Evolutionary conservation across 331 rosid genomes (phyloP).

Genomic region (Quercus lobata): DNA sequence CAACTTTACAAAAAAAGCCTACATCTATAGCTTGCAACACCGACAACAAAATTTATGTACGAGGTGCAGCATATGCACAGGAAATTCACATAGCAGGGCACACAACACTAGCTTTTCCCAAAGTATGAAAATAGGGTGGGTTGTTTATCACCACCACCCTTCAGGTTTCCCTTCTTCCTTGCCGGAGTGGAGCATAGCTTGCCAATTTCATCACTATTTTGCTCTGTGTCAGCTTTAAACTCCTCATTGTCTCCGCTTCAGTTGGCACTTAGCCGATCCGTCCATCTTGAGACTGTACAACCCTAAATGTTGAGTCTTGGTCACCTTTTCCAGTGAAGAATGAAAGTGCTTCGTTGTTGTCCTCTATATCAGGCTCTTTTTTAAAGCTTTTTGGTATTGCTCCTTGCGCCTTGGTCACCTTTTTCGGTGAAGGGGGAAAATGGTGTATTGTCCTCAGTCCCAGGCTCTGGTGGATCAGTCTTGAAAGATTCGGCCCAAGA

Average conservation of each 20-base stretch:
- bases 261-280: slow-evolving; percentile 12
- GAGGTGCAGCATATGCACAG: background rate
- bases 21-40: background rate
- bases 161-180: slow-evolving; percentile 54
- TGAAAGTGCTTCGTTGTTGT: background rate
- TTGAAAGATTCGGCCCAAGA: slow-evolving; percentile 16
- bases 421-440: slow-evolving; percentile 3
- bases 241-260: slow-evolving; percentile 52
- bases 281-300: slow-evolving; percentile 15
- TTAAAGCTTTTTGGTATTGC: slow-evolving; percentile 3
- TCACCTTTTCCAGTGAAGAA: slow-evolving; percentile 19
- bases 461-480: slow-evolving; percentile 31
- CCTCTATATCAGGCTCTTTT: slow-evolving; percentile 30
- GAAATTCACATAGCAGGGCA: background rate
- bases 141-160: slow-evolving; percentile 51
- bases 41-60: background rate
- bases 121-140: slow-evolving; percentile 61
- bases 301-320: slow-evolving; percentile 21
- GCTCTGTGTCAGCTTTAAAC: slow-evolving; percentile 37
- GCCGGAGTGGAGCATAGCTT: slow-evolving; percentile 30
- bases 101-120: slow-evolving; percentile 43
- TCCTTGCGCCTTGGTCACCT: slow-evolving; percentile 22
- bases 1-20: background rate
- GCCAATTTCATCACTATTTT: slow-evolving; percentile 8
- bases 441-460: background rate